Evolutionary conservation across 164 flowering plant species (phyloP).

Genomic region (Berberis thunbergii): DNA sequence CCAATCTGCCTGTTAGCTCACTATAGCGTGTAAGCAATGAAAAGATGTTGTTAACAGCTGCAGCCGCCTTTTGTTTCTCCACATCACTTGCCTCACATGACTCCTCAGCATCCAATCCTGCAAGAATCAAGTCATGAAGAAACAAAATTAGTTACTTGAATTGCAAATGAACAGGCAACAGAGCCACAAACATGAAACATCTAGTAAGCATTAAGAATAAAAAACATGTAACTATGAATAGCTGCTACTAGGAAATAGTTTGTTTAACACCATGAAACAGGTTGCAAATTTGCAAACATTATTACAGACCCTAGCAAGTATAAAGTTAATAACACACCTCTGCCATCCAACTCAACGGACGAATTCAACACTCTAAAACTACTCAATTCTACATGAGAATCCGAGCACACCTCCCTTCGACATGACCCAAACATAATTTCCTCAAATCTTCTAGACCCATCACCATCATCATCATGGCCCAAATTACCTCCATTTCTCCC

Average conservation of each 20-base stretch:
- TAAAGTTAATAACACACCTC: constrained; percentile 37
- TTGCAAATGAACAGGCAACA: no score
- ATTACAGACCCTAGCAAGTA: neutral
- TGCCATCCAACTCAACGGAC: constrained; percentile 24
- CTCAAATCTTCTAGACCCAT: constrained; percentile 20
- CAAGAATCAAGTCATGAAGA: constrained; percentile 1
- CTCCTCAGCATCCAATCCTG: constrained; percentile 54
- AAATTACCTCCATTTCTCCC: constrained; percentile 20
- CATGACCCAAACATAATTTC: constrained; percentile 58
- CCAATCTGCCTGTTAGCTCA: constrained; percentile 57
- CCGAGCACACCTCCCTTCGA: constrained; percentile 60
- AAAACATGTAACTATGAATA: no score
- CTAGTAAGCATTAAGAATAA: no score
- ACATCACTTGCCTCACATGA: constrained; percentile 66
- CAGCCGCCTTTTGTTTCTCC: constrained; percentile 57
- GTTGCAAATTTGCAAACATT: no score
- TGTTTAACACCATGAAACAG: no score
- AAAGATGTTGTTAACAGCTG: constrained; percentile 44
- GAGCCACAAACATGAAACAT: no score
- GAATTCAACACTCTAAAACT: constrained; percentile 25
- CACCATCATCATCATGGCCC: constrained; percentile 9
- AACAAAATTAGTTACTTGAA: neutral
- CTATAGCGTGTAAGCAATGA: constrained; percentile 67
- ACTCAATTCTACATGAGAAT: constrained; percentile 29
- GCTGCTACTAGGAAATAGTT: no score